Base-by-base conservation (phyloP, 179 eudicot species). In the Gypsophila paniculata region DNA sequence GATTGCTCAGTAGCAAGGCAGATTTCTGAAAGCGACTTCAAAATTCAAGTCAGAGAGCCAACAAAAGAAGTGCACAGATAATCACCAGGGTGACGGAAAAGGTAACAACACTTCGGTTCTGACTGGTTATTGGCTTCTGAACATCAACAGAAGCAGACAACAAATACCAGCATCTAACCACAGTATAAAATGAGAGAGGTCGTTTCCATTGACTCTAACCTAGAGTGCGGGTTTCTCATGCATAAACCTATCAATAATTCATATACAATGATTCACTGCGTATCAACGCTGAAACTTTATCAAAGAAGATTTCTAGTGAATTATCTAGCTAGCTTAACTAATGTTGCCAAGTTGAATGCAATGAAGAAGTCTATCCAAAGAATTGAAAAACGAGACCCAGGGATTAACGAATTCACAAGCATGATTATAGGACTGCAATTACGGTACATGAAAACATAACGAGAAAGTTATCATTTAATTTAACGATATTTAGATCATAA, bases 11-110 rank as follows among this genome's bases (percentile, higher is more conserved):
- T n/a, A 65, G 18, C 67, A 32, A 21, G 49, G 36, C 25, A 36
- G 65, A 18, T 32, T 61, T 61, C 65, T 61, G 42, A 61, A 59
- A 26, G 67, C 67, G 48, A 34, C 12, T 15, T 32, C 49, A 36
- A 11, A 62, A 8, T 34, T 17, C 12, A 22, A 46, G 69, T 44
- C 23, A 65, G 52, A 12, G 34, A 44, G n/a, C 52, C 18, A 21
- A 18, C 52, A 64, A 64, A 62, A 38, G 17, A 39, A 64, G 17
- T 39, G 34, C 26, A 18, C 32, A 64, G 5, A 64, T 22, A 44
- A 42, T 65, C 26, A 61, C 46, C 8, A 42, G 53, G 2, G 53
- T 44, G 22, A 5, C 53, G 44, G 29, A 64, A 18, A 64, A 15
- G 64, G 14, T 19, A 63, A 62, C 12, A 4, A 18, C 22, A 13